Percentiles rank a stretch among this genome's conserved stretches.
These are phyloP conservation scores for Stemphylium lycopersici DNA, from an alignment of 2,329 filamentous ascomycete species.

Conservation along the genomic window DNA sequence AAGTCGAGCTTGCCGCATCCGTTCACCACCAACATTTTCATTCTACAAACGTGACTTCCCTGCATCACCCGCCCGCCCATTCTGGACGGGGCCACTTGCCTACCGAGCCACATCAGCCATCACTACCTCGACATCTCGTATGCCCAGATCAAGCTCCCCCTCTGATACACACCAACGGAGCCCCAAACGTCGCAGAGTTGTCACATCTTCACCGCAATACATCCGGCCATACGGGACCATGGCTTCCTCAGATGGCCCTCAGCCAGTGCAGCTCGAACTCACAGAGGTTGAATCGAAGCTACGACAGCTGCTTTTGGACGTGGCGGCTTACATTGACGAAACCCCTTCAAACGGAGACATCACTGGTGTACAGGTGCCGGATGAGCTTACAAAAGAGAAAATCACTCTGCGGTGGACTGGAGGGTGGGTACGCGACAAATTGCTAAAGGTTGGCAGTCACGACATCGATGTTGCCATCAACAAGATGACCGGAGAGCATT, in stretches of 20 bases:
- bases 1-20: slow-evolving; percentile 38
- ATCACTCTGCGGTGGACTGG: slow-evolving; percentile 77
- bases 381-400: slow-evolving; percentile 54
- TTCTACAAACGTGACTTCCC: slow-evolving; percentile 27
- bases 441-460: slow-evolving; percentile 73
- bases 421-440: slow-evolving; percentile 86
- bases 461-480: slow-evolving; percentile 89
- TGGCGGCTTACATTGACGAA: slow-evolving; percentile 71
- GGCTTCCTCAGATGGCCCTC: slow-evolving; percentile 22
- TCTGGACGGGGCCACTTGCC: neutral
- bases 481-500: slow-evolving; percentile 79
- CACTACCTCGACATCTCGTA: slow-evolving; percentile 28
- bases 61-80: slow-evolving; percentile 7
- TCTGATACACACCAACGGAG: slow-evolving; percentile 32
- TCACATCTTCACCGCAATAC: slow-evolving; percentile 17
- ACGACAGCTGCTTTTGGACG: slow-evolving; percentile 78
- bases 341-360: slow-evolving; percentile 34
- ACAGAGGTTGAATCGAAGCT: slow-evolving; percentile 74
- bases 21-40: slow-evolving; percentile 35
- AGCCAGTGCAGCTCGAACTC: slow-evolving; percentile 59
- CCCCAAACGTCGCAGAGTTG: slow-evolving; percentile 42
- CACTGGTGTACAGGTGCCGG: slow-evolving; percentile 49
- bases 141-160: slow-evolving; percentile 35
- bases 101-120: slow-evolving; percentile 1
- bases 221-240: slow-evolving; percentile 40